These are phyloP conservation scores for Xenosphaeropsis pyriputrescens DNA, from an alignment of 2,329 filamentous ascomycete species.

Conservation along the genomic window DNA sequence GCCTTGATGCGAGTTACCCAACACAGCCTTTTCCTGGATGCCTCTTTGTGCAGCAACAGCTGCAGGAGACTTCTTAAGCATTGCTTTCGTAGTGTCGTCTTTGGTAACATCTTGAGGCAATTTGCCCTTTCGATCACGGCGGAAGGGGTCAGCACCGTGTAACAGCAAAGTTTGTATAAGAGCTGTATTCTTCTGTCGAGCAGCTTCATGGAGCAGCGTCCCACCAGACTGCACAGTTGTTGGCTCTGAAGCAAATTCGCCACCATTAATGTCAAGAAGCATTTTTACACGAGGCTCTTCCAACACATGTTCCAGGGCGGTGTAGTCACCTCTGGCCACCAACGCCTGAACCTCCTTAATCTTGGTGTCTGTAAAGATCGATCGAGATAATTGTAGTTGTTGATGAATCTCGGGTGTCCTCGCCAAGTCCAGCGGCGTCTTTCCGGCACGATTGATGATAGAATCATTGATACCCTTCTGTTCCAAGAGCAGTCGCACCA, in stretches of 20 bases:
- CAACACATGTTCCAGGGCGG: conserved; percentile 61
- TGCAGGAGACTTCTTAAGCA: conserved; percentile 87
- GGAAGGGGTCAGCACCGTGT: conserved; percentile 91
- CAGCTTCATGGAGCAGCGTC: conserved; percentile 84
- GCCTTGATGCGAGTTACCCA: conserved; percentile 51
- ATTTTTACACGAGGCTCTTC: conserved; percentile 78
- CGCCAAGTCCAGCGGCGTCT: conserved; percentile 75
- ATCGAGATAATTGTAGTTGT: conserved; percentile 78
- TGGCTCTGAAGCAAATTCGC: conserved; percentile 74
- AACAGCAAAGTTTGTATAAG: conserved; percentile 83
- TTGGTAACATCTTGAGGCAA: conserved; percentile 93
- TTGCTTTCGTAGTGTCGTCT: conserved; percentile 75
- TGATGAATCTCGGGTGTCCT: conserved; percentile 93
- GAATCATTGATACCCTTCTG: conserved; percentile 79
- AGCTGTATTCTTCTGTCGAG: conserved; percentile 71
- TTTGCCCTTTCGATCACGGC: conserved; percentile 87
- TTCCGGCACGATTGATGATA: conserved; percentile 69
- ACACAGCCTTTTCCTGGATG: conserved; percentile 92
- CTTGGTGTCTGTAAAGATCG: conserved; percentile 78
- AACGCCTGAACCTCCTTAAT: conserved; percentile 73
- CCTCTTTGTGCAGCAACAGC: conserved; percentile 87
- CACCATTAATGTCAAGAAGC: conserved; percentile 81
- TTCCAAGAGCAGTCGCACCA: conserved; percentile 75
- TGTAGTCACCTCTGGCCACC: conserved; percentile 60
- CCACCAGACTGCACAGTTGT: conserved; percentile 71